Conservation (phyloP, 2,329 filamentous ascomycete genomes). For the Metarhizium robertsii region DNA sequence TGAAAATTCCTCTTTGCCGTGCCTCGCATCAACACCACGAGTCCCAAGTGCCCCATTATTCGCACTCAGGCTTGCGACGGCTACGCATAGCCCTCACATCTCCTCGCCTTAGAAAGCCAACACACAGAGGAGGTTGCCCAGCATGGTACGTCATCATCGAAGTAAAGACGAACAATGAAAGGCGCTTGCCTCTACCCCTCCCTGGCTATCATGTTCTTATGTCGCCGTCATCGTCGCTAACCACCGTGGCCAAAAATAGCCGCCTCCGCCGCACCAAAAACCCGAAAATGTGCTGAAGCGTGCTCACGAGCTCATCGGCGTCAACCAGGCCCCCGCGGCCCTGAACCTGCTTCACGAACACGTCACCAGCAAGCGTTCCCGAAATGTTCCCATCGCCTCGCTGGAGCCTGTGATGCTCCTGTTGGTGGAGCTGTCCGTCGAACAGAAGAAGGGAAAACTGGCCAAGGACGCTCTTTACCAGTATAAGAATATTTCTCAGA, state of each 20-base stretch:
- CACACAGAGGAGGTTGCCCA: slow-evolving; percentile 42
- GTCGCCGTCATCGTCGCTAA: slow-evolving; percentile 1
- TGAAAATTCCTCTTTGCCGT: slow-evolving; percentile 29
- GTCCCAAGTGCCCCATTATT: slow-evolving; percentile 27
- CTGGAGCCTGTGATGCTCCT: slow-evolving; percentile 98
- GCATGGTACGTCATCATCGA: slow-evolving; percentile 30
- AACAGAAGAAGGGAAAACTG: slow-evolving; percentile 94
- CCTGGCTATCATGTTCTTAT: slow-evolving; percentile 12
- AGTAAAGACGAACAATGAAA: slow-evolving; percentile 9
- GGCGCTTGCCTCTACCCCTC: slow-evolving; percentile 15
- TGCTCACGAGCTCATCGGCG: slow-evolving; percentile 96
- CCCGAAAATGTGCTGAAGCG: slow-evolving; percentile 99
- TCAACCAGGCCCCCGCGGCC: slow-evolving; percentile 86
- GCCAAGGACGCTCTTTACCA: slow-evolving; percentile 98
- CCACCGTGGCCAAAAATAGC: slow-evolving; percentile 39
- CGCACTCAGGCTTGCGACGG: slow-evolving; percentile 29
- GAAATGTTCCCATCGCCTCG: slow-evolving; percentile 92
- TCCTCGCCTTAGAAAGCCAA: slow-evolving; percentile 26
- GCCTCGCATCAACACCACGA: slow-evolving; percentile 28
- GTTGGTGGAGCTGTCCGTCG: slow-evolving; percentile 92
- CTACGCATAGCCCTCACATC: slow-evolving; percentile 26
- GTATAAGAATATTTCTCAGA: slow-evolving; percentile 99
- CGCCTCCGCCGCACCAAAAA: slow-evolving; percentile 93
- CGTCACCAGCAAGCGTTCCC: slow-evolving; percentile 95
- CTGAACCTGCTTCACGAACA: slow-evolving; percentile 96